phyloP scores from a whole-genome alignment of 306 rosid genomes.

The Pyrus betulifolia region DNA sequence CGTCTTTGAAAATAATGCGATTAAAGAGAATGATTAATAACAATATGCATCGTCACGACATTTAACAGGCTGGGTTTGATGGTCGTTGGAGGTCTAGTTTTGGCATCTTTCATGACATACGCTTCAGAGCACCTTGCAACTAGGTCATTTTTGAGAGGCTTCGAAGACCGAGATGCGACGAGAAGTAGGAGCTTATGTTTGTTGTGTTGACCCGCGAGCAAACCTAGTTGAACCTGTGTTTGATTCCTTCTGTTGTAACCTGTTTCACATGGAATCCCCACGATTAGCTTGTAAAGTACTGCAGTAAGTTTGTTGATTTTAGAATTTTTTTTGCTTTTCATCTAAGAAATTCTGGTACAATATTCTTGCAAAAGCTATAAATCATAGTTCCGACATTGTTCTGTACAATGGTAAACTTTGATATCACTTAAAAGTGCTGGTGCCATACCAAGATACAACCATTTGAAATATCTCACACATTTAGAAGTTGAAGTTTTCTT shows the following conservation, averaged over 20 bases:
- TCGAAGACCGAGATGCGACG: slow-evolving; percentile 51
- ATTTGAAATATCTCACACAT: no score
- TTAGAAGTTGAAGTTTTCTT: no score
- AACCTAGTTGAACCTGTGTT: slow-evolving; percentile 13
- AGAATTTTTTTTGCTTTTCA: slow-evolving; percentile 5
- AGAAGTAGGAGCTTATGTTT: slow-evolving; percentile 47
- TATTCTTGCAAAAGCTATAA: slow-evolving; percentile 16
- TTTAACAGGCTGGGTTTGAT: slow-evolving; percentile 79
- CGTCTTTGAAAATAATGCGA: not conserved
- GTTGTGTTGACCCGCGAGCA: slow-evolving; percentile 34
- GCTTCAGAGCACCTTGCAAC: slow-evolving; percentile 88
- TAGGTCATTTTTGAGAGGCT: slow-evolving; percentile 70
- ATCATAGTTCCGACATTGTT: not conserved
- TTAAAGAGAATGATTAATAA: not conserved
- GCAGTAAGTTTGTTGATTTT: slow-evolving; percentile 21
- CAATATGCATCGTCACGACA: not conserved
- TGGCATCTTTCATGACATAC: slow-evolving; percentile 93
- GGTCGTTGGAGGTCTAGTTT: slow-evolving; percentile 73
- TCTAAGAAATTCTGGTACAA: slow-evolving; percentile 28
- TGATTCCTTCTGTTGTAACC: slow-evolving; percentile 4
- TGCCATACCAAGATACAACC: no score
- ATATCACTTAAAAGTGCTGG: not conserved
- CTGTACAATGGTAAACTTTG: not conserved
- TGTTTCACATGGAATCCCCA: not conserved
- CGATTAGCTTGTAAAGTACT: slow-evolving; percentile 18